Base-by-base conservation (phyloP, 2,329 filamentous ascomycete genomes). In the Cryphonectria naterciae region DNA sequence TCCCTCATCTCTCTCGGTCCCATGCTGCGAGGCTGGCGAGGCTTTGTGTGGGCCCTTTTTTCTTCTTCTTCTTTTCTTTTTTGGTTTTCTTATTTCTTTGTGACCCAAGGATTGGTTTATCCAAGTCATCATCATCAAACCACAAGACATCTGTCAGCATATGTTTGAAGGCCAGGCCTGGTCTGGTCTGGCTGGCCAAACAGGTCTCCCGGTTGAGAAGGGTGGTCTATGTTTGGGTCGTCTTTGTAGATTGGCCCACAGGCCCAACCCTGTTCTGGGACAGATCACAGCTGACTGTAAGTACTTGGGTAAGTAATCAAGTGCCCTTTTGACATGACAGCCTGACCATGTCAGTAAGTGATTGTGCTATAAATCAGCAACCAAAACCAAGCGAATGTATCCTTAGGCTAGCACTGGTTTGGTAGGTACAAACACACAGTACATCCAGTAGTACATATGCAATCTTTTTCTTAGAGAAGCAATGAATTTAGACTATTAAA, bases 1-100 rank as follows among this genome's bases (percentile, higher is more conserved):
- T 58, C 54, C 54, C 54, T 58, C 54, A 58, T 58, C 54, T 58
- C 46, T 49, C 28, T 58, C 28, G 25, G 54, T 58, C 54, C 49
- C 54, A 58, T 58, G 54, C 54, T 58, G 8, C 25, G 15, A 58
- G 54, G 54, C 54, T 58, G 54, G 25, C 54, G 13, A 17, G 35
- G 54, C 54, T 58, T 17, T 13, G 54, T 58, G 54, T 32, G 54
- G 54, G 13, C 25, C 54, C 25, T 35, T 19, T 17, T 32, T 17
- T 28, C 11, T 15, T 19, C 19, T 22, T 25, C 1, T 56, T 4
- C 6, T 28, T 28, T 17, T 32, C 13, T 19, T 32, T 35, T 6
- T 17, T 19, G 13, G 15, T 8, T 22, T 46, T 19, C 6, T 46
- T 17, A 6, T 22, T 46, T 32, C 25, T 32, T 58, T 19, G 25